Evolutionary conservation across 768 basidiomycete species (phyloP).

Genomic region (Coprinopsis marcescibilis): DNA sequence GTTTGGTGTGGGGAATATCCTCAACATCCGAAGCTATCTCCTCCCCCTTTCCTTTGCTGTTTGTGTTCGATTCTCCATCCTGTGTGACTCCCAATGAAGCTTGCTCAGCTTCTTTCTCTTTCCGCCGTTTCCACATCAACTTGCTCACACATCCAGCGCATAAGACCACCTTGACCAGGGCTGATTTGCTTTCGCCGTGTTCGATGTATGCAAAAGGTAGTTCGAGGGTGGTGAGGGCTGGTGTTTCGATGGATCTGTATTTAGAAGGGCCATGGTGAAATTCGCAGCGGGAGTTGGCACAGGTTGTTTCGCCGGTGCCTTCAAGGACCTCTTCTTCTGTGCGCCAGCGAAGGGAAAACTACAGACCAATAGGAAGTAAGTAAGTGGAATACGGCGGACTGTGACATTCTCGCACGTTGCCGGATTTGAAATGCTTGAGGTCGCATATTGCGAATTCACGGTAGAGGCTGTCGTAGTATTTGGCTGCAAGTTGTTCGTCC

Average conservation of each 20-base stretch:
- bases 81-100: conserved; percentile 9
- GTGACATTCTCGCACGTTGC: conserved; percentile 52
- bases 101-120: conserved; percentile 40
- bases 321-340: conserved; percentile 87
- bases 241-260: conserved; percentile 18
- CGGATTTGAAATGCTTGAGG: conserved; percentile 92
- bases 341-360: conserved; percentile 92
- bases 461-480: conserved; percentile 85
- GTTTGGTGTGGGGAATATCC: too few relatives aligned
- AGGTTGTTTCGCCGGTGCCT: conserved; percentile 81
- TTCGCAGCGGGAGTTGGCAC: conserved; percentile 83
- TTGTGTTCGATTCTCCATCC: conserved; percentile 9
- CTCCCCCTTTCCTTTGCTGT: conserved; percentile 6
- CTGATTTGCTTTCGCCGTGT: conserved; percentile 65
- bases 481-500: conserved; percentile 82
- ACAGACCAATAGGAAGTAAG: background rate
- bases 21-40: too few relatives aligned
- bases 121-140: conserved; percentile 78
- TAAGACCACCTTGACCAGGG: conserved; percentile 87
- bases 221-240: conserved; percentile 68
- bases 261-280: conserved; percentile 54
- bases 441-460: conserved; percentile 92
- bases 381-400: background rate
- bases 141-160: conserved; percentile 78
- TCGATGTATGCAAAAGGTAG: conserved; percentile 88